Percentiles rank a stretch among this genome's conserved stretches.
These are phyloP conservation scores for Delitschia confertaspora DNA, from an alignment of 495 filamentous ascomycete species.

Conservation along the genomic window DNA sequence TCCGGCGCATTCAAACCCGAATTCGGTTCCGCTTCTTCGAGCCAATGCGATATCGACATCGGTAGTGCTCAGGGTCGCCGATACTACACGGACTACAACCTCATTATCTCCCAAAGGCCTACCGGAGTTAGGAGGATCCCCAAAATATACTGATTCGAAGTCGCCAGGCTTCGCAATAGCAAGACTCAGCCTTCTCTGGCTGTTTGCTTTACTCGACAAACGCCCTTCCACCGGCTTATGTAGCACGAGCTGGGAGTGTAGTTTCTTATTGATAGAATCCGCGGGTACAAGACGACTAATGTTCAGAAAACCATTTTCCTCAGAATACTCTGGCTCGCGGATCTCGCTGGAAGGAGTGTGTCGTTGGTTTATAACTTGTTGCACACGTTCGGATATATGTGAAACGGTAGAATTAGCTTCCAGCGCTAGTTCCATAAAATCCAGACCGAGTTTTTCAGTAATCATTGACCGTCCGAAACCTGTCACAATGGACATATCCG, in stretches of 20 bases:
- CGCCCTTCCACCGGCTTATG: no score
- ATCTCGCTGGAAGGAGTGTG: not conserved
- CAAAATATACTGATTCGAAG: slow-evolving; percentile 7
- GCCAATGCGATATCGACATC: slow-evolving; percentile 9
- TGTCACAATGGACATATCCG: not conserved
- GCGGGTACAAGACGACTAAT: no score
- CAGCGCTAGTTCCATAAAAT: not conserved
- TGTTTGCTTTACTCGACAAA: no score
- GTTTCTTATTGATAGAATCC: no score
- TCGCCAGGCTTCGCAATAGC: slow-evolving; percentile 1
- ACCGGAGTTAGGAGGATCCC: not conserved
- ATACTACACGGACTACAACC: slow-evolving; percentile 16
- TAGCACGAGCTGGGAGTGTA: no score
- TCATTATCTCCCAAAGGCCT: not conserved
- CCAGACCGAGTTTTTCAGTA: not conserved
- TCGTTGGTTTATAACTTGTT: not conserved
- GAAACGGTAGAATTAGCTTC: slow-evolving; percentile 1
- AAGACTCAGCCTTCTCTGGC: no score
- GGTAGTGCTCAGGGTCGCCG: slow-evolving; percentile 6
- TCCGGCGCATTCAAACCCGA: slow-evolving; percentile 13
- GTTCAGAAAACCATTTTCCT: not conserved
- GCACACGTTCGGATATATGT: not conserved
- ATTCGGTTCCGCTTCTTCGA: not conserved
- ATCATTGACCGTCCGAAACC: slow-evolving; percentile 4
- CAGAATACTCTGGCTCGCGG: no score